Conservation (phyloP, 148 eudicot species). For the Suaeda aralocaspica region DNA sequence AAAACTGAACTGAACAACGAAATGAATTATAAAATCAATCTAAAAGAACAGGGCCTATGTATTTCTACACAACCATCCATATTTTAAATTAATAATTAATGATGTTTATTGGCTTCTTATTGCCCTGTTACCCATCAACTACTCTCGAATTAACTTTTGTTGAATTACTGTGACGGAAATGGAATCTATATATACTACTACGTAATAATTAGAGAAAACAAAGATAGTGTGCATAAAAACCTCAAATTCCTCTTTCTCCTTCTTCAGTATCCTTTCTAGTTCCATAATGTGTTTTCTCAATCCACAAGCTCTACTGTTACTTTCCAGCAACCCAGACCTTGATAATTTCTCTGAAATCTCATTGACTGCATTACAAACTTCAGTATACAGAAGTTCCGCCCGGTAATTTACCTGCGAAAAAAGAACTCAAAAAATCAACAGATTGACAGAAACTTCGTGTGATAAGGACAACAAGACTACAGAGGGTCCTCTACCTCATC, state of each 20-base stretch:
- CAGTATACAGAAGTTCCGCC: slow-evolving; percentile 73
- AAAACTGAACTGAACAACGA: no score
- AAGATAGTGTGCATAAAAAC: slow-evolving; percentile 30
- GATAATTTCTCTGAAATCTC: slow-evolving; percentile 51
- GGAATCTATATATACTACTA: background rate
- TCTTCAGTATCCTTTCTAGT: slow-evolving; percentile 59
- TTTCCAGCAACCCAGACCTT: slow-evolving; percentile 33
- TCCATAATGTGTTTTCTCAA: slow-evolving; percentile 51
- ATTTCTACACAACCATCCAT: background rate
- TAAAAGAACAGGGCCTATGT: no score
- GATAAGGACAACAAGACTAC: background rate
- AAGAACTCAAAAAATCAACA: background rate
- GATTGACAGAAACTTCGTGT: background rate
- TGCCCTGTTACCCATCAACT: background rate
- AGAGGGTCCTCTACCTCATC: slow-evolving; percentile 47
- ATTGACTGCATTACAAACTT: slow-evolving; percentile 62
- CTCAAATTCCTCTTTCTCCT: slow-evolving; percentile 87
- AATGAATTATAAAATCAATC: no score
- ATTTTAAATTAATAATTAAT: background rate
- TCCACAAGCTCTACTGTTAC: slow-evolving; percentile 33
- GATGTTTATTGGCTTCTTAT: background rate
- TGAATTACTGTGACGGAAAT: background rate
- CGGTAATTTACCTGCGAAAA: slow-evolving; percentile 54
- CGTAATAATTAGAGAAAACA: slow-evolving; percentile 1
- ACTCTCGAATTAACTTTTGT: background rate